A percentile compares a stretch with the other conserved stretches of the same genome.
These are phyloP conservation scores for Alternaria ventricosa DNA, from an alignment of 2,329 filamentous ascomycete genomes.

Conservation along the genomic window DNA sequence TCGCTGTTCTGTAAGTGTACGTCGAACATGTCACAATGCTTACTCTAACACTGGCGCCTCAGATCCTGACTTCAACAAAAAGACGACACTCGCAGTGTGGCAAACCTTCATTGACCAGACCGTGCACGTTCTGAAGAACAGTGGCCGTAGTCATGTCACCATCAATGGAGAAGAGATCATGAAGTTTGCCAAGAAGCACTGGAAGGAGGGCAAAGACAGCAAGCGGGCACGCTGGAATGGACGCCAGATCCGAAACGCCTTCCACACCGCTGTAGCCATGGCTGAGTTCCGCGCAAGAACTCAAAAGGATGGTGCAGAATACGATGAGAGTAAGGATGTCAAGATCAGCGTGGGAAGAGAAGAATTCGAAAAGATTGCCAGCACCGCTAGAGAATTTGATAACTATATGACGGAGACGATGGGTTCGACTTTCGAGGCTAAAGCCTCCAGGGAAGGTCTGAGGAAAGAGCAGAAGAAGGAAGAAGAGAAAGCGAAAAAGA, in stretches of 20 bases:
- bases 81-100: background rate
- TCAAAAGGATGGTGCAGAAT: background rate
- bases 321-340: background rate
- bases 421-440: background rate
- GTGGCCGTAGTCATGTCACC: background rate
- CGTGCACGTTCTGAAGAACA: background rate
- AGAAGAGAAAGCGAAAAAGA: background rate
- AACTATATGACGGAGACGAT: background rate
- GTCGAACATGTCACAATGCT: background rate
- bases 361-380: background rate
- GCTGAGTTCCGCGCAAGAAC: background rate
- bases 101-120: background rate
- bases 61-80: background rate
- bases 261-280: slow-evolving; percentile 42
- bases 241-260: slow-evolving; percentile 50
- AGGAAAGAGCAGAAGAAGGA: background rate
- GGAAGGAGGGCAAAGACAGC: background rate
- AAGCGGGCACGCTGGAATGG: slow-evolving; percentile 44
- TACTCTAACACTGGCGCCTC: background rate
- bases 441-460: background rate
- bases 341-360: background rate
- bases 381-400: background rate
- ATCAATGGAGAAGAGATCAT: background rate
- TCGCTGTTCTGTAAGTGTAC: slow-evolving; percentile 42
- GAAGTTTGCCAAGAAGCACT: background rate